Evolutionary conservation across 345 rosid genomes (phyloP).

Genomic region (Rubroshorea leprosula): DNA sequence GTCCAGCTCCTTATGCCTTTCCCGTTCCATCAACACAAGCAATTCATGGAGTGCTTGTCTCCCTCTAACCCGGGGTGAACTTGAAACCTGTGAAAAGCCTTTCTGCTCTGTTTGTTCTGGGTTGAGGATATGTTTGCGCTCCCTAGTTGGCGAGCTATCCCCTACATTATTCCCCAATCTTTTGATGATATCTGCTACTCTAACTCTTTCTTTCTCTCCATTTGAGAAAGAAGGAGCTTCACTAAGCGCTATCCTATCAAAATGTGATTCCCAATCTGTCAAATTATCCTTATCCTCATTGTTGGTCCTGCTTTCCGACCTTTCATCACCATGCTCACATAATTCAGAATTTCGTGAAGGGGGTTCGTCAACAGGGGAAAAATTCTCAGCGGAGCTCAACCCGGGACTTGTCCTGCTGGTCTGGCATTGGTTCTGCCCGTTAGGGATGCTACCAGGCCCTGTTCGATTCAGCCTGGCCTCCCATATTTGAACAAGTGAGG

Average conservation of each 20-base stretch:
- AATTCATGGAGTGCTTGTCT: slow-evolving; percentile 75
- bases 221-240: slow-evolving; percentile 11
- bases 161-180: slow-evolving; percentile 23
- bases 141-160: slow-evolving; percentile 21
- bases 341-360: slow-evolving; percentile 15
- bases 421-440: slow-evolving; percentile 16
- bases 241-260: slow-evolving; percentile 13
- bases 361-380: slow-evolving; percentile 15
- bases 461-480: slow-evolving; percentile 67
- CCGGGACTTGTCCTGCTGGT: slow-evolving; percentile 24
- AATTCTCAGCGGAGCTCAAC: no score
- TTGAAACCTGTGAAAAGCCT: slow-evolving; percentile 25
- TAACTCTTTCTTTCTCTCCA: slow-evolving; percentile 45
- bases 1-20: slow-evolving; percentile 48
- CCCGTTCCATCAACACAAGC: slow-evolving; percentile 48
- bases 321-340: slow-evolving; percentile 13
- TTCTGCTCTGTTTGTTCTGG: slow-evolving; percentile 25
- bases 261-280: slow-evolving; percentile 30
- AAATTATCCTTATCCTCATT: slow-evolving; percentile 22
- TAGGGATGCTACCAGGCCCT: slow-evolving; percentile 21
- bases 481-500: slow-evolving; percentile 91
- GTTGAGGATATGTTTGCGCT: slow-evolving; percentile 14
- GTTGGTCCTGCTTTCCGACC: background rate
- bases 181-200: slow-evolving; percentile 66
- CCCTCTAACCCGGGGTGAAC: slow-evolving; percentile 61